phyloP scores from a whole-genome alignment of 1,139 yeast species.

The Spencermartinsiella ligniputridi region DNA sequence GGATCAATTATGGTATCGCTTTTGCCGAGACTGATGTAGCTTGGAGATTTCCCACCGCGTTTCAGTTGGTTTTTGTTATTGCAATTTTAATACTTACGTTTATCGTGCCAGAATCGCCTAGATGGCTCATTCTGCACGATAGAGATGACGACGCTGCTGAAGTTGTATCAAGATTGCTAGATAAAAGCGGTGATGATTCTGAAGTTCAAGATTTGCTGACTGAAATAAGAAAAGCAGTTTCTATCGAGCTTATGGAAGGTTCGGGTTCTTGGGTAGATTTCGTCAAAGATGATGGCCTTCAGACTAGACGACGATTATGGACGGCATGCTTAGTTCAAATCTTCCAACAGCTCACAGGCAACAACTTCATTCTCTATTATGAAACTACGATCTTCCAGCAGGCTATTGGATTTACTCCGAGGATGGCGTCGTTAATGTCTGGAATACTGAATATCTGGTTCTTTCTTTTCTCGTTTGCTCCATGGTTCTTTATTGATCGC shows the following conservation, averaged over 20 bases:
- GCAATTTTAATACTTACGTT: neutral
- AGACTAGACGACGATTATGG: constrained; percentile 9
- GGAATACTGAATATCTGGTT: constrained; percentile 38
- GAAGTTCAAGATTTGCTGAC: neutral
- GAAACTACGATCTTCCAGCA: constrained; percentile 8
- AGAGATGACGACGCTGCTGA: constrained; percentile 3
- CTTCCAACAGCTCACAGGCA: constrained; percentile 13
- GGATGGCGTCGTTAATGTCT: neutral
- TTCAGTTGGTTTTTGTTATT: constrained; percentile 20
- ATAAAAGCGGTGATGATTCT: neutral
- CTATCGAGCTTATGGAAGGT: constrained; percentile 4
- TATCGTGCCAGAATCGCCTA: constrained; percentile 39
- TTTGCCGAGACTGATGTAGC: constrained; percentile 24
- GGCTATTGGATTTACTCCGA: constrained; percentile 7
- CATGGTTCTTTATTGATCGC: constrained; percentile 43
- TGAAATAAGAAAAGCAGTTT: neutral
- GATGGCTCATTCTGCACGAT: constrained; percentile 10
- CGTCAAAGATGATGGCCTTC: constrained; percentile 46
- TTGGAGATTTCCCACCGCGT: constrained; percentile 41
- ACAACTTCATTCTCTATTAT: constrained; percentile 11
- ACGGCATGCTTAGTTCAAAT: constrained; percentile 7
- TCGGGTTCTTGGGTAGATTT: constrained; percentile 38
- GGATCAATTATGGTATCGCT: constrained; percentile 11
- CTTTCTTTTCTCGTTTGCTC: constrained; percentile 46
- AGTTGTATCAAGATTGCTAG: constrained; percentile 8